A percentile compares a stretch with the other conserved stretches of the same genome.
Evolutionary conservation across 495 filamentous ascomycete species (phyloP).

Genomic region (Chaetomium tenue): DNA sequence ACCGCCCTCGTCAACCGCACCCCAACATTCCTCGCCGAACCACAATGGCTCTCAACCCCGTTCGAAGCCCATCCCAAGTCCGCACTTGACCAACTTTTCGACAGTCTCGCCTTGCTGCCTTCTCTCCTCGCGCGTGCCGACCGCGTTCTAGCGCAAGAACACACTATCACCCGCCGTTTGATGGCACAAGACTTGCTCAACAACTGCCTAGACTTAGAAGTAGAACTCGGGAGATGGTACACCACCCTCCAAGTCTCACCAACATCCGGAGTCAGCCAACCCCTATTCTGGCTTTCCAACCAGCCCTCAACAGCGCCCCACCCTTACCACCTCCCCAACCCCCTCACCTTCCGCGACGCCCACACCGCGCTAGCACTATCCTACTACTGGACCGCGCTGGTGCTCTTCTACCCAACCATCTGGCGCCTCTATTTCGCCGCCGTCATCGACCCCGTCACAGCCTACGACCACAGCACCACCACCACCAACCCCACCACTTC

Average conservation of each 20-base stretch:
- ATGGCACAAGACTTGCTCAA: slow-evolving; percentile 44
- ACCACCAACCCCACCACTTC: slow-evolving; percentile 3
- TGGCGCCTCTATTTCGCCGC: slow-evolving; percentile 37
- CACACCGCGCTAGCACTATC: slow-evolving; percentile 39
- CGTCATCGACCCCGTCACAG: slow-evolving; percentile 36
- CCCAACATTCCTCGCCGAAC: slow-evolving; percentile 43
- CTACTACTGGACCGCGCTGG: slow-evolving; percentile 43
- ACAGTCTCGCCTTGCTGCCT: slow-evolving; percentile 42
- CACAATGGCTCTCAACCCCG: slow-evolving; percentile 46
- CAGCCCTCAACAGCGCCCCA: not conserved
- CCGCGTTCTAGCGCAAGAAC: slow-evolving; percentile 31
- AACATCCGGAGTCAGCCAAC: not conserved
- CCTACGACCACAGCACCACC: not conserved
- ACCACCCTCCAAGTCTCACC: slow-evolving; percentile 27
- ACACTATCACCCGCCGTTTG: slow-evolving; percentile 34
- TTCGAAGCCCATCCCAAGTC: slow-evolving; percentile 47
- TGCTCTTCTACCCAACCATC: slow-evolving; percentile 42
- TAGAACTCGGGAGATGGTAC: slow-evolving; percentile 43
- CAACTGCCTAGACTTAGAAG: slow-evolving; percentile 43
- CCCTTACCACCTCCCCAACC: slow-evolving; percentile 34
- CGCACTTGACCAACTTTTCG: slow-evolving; percentile 44
- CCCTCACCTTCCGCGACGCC: slow-evolving; percentile 36
- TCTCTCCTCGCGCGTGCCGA: slow-evolving; percentile 40
- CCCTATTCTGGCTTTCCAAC: slow-evolving; percentile 2
- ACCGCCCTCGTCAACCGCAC: slow-evolving; percentile 45